Evolutionary conservation across 2,329 filamentous ascomycete species (phyloP).

Genomic region (Pseudogymnoascus sp.): DNA sequence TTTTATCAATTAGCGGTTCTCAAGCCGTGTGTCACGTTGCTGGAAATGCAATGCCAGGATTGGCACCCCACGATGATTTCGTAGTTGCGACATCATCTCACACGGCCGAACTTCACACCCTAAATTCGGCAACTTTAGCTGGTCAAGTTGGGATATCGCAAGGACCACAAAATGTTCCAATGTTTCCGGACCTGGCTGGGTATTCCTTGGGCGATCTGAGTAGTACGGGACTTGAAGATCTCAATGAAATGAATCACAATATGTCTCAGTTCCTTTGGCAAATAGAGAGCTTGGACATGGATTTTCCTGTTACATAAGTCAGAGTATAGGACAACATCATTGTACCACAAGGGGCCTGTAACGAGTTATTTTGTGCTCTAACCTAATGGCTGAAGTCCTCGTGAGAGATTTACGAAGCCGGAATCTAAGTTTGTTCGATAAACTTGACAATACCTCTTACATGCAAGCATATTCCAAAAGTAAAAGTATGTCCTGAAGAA

Average conservation of each 20-base stretch:
- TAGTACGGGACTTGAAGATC: background rate
- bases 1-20: background rate
- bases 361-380: too few species aligned
- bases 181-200: background rate
- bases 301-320: background rate
- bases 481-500: background rate
- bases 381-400: too few species aligned
- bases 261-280: background rate
- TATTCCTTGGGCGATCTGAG: background rate
- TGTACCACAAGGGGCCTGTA: background rate
- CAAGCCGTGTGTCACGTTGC: background rate
- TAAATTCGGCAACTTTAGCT: background rate
- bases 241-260: background rate
- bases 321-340: background rate
- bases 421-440: too few species aligned
- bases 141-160: background rate
- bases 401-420: too few species aligned
- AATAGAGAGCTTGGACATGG: background rate
- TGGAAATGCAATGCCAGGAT: background rate
- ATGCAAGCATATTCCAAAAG: background rate
- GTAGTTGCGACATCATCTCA: background rate
- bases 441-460: too few species aligned
- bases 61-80: background rate
- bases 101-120: background rate
- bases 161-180: background rate